A percentile compares a stretch with the other conserved stretches of the same genome.
These are phyloP conservation scores for Trametes pubescens DNA, from an alignment of 1,284 basidiomycete species.

Conservation along the genomic window DNA sequence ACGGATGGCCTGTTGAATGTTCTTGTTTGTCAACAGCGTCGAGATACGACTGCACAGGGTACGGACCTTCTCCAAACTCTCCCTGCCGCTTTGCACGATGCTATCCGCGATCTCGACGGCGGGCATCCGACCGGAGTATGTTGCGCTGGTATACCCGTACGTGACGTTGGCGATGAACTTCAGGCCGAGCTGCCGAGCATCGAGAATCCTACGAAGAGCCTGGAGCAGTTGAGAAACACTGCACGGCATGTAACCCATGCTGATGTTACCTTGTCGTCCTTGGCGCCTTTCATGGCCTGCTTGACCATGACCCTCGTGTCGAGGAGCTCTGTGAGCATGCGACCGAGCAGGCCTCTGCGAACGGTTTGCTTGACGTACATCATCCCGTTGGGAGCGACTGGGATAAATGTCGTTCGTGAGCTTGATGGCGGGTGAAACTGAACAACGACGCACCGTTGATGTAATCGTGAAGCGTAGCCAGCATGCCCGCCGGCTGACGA, in stretches of 20 bases:
- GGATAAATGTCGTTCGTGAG: not conserved
- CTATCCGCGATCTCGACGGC: conserved; percentile 98
- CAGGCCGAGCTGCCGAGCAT: conserved; percentile 89
- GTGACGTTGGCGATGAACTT: conserved; percentile 92
- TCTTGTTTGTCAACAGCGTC: not conserved
- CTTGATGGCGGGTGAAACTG: not conserved
- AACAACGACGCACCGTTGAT: conserved; percentile 64
- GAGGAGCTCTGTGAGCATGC: conserved; percentile 94
- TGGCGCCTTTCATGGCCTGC: conserved; percentile 87
- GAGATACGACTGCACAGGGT: not conserved
- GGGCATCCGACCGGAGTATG: conserved; percentile 97
- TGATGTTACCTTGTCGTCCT: conserved; percentile 72
- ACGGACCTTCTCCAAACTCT: conserved; percentile 90
- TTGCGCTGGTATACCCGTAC: conserved; percentile 95
- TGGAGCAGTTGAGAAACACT: conserved; percentile 42
- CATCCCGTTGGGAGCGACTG: conserved; percentile 95
- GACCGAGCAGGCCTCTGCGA: conserved; percentile 84
- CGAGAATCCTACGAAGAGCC: conserved; percentile 78
- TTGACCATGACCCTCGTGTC: conserved; percentile 99
- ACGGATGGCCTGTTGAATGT: conserved; percentile 75
- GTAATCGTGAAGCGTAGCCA: conserved; percentile 76
- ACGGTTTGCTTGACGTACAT: conserved; percentile 91
- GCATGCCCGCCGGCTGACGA: conserved; percentile 72
- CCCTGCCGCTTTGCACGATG: conserved; percentile 95
- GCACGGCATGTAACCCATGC: conserved; percentile 1